These are phyloP conservation scores for Chaetomiaceae sp. DNA, from an alignment of 2,329 filamentous ascomycete genomes.

Conservation along the genomic window DNA sequence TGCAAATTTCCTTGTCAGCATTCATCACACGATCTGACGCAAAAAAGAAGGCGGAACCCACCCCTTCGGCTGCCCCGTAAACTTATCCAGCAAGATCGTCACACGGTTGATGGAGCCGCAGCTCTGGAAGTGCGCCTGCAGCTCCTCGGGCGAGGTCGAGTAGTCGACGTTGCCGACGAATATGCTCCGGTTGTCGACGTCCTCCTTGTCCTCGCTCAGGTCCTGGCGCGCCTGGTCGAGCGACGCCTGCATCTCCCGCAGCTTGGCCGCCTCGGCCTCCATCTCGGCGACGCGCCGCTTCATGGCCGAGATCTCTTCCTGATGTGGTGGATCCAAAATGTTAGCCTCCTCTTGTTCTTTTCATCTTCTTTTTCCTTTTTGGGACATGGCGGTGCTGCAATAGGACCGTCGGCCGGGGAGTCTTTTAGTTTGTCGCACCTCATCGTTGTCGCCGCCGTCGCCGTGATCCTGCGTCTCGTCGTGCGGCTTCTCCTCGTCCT, in stretches of 20 bases:
- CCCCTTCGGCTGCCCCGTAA: constrained; percentile 99
- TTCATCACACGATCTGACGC: too few species aligned
- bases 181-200: constrained; percentile 90
- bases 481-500: constrained; percentile 25
- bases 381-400: neutral
- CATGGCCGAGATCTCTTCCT: constrained; percentile 83
- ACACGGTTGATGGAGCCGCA: constrained; percentile 97
- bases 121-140: constrained; percentile 96
- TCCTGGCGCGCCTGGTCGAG: constrained; percentile 82
- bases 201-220: constrained; percentile 87
- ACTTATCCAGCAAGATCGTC: constrained; percentile 96
- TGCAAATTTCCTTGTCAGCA: constrained; percentile 37
- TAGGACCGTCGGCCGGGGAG: constrained; percentile 18
- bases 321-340: constrained; percentile 6
- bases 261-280: constrained; percentile 83
- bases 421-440: constrained; percentile 41
- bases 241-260: constrained; percentile 80
- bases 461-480: constrained; percentile 32
- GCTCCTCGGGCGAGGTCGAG: constrained; percentile 92
- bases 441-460: constrained; percentile 43
- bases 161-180: constrained; percentile 99
- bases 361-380: neutral
- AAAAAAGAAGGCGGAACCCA: constrained; percentile 37
- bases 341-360: constrained; percentile 17
- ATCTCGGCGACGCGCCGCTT: constrained; percentile 83